A percentile compares a stretch with the other conserved stretches of the same genome.
Evolutionary conservation across 2,329 filamentous ascomycete genomes (phyloP).

Genomic region (Aspergillus sp.): DNA sequence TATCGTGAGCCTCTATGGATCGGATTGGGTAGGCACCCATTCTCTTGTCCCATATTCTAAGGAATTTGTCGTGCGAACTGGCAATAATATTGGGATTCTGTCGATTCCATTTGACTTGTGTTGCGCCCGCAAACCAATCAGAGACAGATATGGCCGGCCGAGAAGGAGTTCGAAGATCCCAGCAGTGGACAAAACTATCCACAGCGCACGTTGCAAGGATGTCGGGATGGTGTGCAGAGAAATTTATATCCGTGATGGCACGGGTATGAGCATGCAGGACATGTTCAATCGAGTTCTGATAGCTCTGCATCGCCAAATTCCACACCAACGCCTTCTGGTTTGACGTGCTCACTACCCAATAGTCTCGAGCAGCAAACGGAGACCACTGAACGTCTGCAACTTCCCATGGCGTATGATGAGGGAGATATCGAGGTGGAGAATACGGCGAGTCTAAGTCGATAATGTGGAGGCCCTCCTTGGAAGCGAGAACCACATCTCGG

Average conservation of each 20-base stretch:
- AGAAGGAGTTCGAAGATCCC: conserved; percentile 78
- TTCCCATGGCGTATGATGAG: conserved; percentile 88
- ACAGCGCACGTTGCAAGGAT: conserved; percentile 88
- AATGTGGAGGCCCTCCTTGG: conserved; percentile 85
- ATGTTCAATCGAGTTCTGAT: conserved; percentile 83
- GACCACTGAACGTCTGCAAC: conserved; percentile 98
- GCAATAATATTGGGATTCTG: conserved; percentile 85
- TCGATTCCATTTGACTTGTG: conserved; percentile 93
- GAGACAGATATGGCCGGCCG: conserved; percentile 80
- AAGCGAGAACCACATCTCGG: conserved; percentile 86
- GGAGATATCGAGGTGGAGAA: conserved; percentile 81
- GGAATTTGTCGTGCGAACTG: conserved; percentile 84
- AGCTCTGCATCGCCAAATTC: conserved; percentile 76
- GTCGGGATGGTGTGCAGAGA: conserved; percentile 90
- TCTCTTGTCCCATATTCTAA: conserved; percentile 89
- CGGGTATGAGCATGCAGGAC: conserved; percentile 83
- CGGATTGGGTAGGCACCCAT: conserved; percentile 77
- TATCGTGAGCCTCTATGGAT: conserved; percentile 84
- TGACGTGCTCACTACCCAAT: conserved; percentile 92
- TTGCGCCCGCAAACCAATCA: conserved; percentile 91
- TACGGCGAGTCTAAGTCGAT: conserved; percentile 91
- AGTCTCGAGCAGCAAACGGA: conserved; percentile 84
- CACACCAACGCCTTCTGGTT: conserved; percentile 94
- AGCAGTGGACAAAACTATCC: conserved; percentile 90
- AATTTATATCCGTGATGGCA: conserved; percentile 95